Evolutionary conservation across 176 grass and related monocot species (phyloP).

Genomic region (Microstegium vimineum): DNA sequence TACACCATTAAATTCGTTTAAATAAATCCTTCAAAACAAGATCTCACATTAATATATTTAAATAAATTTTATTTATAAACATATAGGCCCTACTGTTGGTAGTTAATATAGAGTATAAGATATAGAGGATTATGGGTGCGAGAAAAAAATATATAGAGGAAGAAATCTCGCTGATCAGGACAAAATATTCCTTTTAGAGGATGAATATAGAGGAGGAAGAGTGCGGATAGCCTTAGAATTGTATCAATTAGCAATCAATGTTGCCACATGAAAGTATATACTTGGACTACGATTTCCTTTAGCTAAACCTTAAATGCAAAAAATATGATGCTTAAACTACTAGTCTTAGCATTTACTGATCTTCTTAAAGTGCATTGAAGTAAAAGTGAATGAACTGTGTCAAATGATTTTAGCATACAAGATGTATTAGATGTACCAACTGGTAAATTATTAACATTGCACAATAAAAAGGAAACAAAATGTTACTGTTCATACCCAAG

Average conservation of each 20-base stretch:
- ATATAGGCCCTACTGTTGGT: too few species aligned
- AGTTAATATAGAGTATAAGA: too few species aligned
- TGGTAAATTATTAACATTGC: conserved; percentile 3
- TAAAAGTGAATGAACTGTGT: neutral
- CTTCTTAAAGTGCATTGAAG: neutral
- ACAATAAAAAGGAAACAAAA: neutral
- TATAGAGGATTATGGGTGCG: too few species aligned
- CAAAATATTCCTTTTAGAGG: too few species aligned
- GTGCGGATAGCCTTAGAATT: too few species aligned
- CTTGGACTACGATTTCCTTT: neutral
- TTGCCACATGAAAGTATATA: neutral
- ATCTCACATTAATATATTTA: too few species aligned
- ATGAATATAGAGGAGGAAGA: too few species aligned
- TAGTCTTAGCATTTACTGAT: neutral
- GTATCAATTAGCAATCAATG: neutral
- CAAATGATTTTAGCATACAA: neutral
- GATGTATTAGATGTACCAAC: neutral
- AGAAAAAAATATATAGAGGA: too few species aligned
- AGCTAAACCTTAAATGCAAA: conserved; percentile 7
- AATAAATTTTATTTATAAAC: too few species aligned
- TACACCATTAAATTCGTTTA: too few species aligned
- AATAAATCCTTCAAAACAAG: too few species aligned
- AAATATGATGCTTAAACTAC: neutral
- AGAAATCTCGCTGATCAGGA: too few species aligned
- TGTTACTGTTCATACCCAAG: conserved; percentile 51